phyloP scores from a whole-genome alignment of 768 basidiomycete species.

The Agrocybe chaxingu region DNA sequence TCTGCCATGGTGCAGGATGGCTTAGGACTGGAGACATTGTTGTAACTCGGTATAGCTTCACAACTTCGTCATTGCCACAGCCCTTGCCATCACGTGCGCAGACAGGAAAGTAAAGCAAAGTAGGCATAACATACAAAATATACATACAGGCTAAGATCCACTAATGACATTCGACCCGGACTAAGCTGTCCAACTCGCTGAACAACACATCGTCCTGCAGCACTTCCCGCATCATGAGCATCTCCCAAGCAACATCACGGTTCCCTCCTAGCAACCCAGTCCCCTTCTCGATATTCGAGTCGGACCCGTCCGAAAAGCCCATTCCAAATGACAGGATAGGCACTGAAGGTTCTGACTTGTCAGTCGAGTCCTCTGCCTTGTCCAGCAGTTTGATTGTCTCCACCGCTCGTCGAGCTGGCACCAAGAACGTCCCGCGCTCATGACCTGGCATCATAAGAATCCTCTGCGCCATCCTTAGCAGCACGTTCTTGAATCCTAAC shows the following conservation, averaged over 20 bases:
- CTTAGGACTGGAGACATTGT: slow-evolving; percentile 7
- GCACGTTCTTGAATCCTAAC: slow-evolving; percentile 65
- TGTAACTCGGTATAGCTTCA: slow-evolving; percentile 5
- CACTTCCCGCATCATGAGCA: slow-evolving; percentile 69
- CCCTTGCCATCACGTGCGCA: slow-evolving; percentile 14
- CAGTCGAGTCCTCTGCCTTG: slow-evolving; percentile 71
- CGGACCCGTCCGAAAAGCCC: slow-evolving; percentile 75
- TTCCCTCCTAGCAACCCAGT: slow-evolving; percentile 73
- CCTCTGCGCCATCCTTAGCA: slow-evolving; percentile 70
- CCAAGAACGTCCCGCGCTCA: slow-evolving; percentile 46
- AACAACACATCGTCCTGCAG: slow-evolving; percentile 65
- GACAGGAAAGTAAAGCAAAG: slow-evolving; percentile 9
- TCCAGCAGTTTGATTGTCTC: slow-evolving; percentile 81
- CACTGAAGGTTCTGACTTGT: slow-evolving; percentile 54
- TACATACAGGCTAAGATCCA: slow-evolving; percentile 14
- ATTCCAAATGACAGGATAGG: slow-evolving; percentile 80
- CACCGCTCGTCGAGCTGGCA: slow-evolving; percentile 62
- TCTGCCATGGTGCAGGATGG: slow-evolving; percentile 30
- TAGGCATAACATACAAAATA: slow-evolving; percentile 19
- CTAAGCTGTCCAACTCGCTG: slow-evolving; percentile 74
- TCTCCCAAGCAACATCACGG: slow-evolving; percentile 67
- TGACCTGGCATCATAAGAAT: slow-evolving; percentile 54
- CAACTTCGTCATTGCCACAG: background rate
- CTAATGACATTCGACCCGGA: slow-evolving; percentile 65
- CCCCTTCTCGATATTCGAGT: slow-evolving; percentile 64